Evolutionary conservation across 1,284 basidiomycete genomes (phyloP).

Genomic region (Xerocomus minutiporus): DNA sequence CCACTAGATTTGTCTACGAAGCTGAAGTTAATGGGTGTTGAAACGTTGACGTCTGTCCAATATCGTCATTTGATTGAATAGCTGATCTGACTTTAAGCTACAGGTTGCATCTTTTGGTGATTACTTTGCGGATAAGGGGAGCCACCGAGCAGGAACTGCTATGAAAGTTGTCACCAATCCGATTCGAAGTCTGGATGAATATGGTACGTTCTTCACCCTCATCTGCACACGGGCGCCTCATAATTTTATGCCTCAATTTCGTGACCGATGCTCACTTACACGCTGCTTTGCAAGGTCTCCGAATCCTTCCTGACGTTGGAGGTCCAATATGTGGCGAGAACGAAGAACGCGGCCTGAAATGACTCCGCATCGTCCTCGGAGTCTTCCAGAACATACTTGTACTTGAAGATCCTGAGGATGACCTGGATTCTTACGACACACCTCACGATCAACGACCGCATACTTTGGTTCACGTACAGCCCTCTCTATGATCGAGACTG

Average conservation of each 20-base stretch:
- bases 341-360: neutral
- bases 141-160: conserved; percentile 1
- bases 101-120: conserved; percentile 71
- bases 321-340: neutral
- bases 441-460: too few species aligned
- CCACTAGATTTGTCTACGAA: conserved; percentile 54
- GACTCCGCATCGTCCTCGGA: neutral
- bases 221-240: too few species aligned
- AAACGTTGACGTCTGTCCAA: conserved; percentile 49
- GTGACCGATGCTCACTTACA: too few species aligned
- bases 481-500: too few species aligned
- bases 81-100: conserved; percentile 5
- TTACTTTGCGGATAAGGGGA: conserved; percentile 62
- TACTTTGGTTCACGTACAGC: too few species aligned
- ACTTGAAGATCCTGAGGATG: neutral
- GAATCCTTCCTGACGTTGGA: too few species aligned
- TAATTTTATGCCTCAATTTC: too few species aligned
- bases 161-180: too few species aligned
- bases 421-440: neutral
- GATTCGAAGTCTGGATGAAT: too few species aligned
- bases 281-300: neutral
- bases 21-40: conserved; percentile 61
- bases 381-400: neutral
- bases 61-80: neutral
- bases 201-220: too few species aligned